Evolutionary conservation across 2,329 filamentous ascomycete species (phyloP), one percentile per base, ranked within the genome.

Genomic region (Aureobasidium sp.): DNA sequence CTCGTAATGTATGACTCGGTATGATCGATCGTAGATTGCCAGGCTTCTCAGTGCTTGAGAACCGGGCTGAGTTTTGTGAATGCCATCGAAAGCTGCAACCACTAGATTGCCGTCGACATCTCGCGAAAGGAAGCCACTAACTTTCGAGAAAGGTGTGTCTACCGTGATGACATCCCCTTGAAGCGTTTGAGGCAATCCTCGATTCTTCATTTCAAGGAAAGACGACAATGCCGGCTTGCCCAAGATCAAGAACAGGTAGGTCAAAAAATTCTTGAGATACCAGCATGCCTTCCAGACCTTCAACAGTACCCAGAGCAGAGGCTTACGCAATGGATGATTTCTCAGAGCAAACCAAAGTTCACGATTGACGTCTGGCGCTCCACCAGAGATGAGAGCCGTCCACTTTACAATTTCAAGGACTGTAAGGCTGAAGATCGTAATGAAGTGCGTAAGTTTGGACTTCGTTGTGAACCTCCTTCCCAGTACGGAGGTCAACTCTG

Each of bases 221-320:
- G 23, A 27, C 1, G 31, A 40, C 17, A 58, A 8, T 29, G 55
- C 27, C 4, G 27, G 47, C n/a, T 37, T 37, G 10, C 46, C 47
- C 6, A 46, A 23, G 15, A 64, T 60, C n/a, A 61, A 21, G 17
- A 64, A 61, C 40, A 40, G 17, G 17, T 57, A 57, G 23, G 47
- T 60, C 29, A 53, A 59, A 7, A 60, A 27, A n/a, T 64, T 64
- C 43, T 62, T 64, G 17, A 62, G 23, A 38, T 33, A 55, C 62
- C 60, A 64, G 49, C 62, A 64, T 9, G 58, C 8, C 31, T 64
- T 64, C 62, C 62, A 64, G 37, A 57, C 35, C 38, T 64, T 62
- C n/a, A 64, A 58, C 21, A 64, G 21, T 6, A 29, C 42, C 62
- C 62, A 64, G 11, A 64, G 47, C 10, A 55, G 19, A 25, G 50